phyloP scores from a whole-genome alignment of 163 green algal species.

The Scenedesmus sp. region DNA sequence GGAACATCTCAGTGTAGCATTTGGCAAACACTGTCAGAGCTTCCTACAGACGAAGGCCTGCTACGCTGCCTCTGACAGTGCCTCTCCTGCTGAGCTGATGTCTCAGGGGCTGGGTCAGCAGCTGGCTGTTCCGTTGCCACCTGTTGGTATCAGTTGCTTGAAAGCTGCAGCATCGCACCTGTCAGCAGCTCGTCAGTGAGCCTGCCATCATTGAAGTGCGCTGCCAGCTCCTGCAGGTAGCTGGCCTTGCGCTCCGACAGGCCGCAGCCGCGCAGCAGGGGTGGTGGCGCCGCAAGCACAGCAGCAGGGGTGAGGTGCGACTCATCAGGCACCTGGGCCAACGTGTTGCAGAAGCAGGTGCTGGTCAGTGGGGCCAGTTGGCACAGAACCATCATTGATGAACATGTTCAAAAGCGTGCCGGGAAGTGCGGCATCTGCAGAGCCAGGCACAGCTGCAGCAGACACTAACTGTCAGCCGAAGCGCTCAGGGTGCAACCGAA shows the following conservation, averaged over 20 bases:
- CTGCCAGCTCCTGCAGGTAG: conserved; percentile 52
- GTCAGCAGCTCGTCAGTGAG: conserved; percentile 48
- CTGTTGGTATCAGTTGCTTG: neutral
- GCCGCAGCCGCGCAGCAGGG: conserved; percentile 37
- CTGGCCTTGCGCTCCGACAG: conserved; percentile 50
- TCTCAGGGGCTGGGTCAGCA: no score
- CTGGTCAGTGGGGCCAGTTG: neutral
- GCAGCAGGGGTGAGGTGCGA: neutral
- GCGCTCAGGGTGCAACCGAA: no score
- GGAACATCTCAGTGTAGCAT: no score
- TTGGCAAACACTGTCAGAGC: no score
- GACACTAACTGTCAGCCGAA: neutral
- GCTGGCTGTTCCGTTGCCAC: neutral
- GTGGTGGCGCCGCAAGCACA: neutral
- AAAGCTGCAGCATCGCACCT: neutral
- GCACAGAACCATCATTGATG: no score
- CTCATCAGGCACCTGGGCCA: conserved; percentile 33
- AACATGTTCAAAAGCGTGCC: no score
- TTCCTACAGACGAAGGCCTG: no score
- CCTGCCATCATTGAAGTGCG: conserved; percentile 34
- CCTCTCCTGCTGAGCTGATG: no score
- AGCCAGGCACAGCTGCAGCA: neutral
- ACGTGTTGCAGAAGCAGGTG: neutral
- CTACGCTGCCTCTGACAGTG: no score
- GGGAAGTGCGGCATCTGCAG: neutral